Conservation (phyloP, 176 grass and related monocot genomes). For the Pontederia paniculata region DNA sequence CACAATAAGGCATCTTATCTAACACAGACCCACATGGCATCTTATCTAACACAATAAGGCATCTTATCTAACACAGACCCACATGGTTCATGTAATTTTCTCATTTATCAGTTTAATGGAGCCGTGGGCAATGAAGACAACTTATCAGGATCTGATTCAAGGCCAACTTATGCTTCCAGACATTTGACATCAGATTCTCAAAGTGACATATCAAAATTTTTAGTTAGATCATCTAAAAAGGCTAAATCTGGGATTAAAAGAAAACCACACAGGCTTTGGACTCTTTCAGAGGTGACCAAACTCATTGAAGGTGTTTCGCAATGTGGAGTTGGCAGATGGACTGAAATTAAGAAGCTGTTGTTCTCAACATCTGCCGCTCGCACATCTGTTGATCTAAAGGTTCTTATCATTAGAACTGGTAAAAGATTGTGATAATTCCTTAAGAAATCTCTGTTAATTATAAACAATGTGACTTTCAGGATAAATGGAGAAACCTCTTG, state of each 20-base stretch:
- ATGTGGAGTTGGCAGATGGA: conserved; percentile 24
- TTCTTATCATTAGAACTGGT: background rate
- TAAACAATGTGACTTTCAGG: conserved; percentile 7
- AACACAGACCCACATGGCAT: no score
- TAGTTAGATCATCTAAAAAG: background rate
- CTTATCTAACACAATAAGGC: no score
- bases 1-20: no score
- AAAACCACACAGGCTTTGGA: conserved; percentile 20
- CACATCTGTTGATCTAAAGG: conserved; percentile 26
- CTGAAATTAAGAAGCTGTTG: conserved; percentile 21
- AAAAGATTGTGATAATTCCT: background rate
- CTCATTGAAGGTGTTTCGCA: conserved; percentile 25
- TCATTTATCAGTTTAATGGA: conserved; percentile 2
- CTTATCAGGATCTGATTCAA: background rate
- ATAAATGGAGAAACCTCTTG: conserved; percentile 34
- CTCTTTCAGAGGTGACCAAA: conserved; percentile 23
- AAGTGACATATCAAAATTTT: conserved; percentile 7
- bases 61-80: no score
- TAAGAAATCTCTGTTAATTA: background rate
- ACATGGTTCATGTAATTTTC: background rate
- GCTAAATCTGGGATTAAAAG: conserved; percentile 11
- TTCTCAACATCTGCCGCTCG: conserved; percentile 18
- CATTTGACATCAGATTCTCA: background rate
- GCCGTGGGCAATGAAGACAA: conserved; percentile 2
- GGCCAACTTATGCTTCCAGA: background rate